A percentile compares a stretch with the other conserved stretches of the same genome.
These are phyloP conservation scores for Phoma herbarum DNA, from an alignment of 2,329 filamentous ascomycete genomes.

Conservation along the genomic window DNA sequence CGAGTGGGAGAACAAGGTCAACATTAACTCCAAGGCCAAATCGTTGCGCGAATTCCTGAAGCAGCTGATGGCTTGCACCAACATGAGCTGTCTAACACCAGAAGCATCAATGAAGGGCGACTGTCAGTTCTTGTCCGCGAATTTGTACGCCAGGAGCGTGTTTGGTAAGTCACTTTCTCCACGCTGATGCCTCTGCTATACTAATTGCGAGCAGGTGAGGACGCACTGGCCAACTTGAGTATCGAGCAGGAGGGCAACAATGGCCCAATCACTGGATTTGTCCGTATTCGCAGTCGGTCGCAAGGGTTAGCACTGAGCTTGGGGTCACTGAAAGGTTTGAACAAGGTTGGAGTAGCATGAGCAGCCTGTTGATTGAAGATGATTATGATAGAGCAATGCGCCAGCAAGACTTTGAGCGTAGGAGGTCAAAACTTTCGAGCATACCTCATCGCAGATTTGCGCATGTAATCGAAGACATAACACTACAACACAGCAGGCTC, in stretches of 20 bases:
- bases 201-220: constrained; percentile 75
- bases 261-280: constrained; percentile 94
- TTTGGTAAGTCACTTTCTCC: constrained; percentile 78
- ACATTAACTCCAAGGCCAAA: constrained; percentile 98
- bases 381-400: constrained; percentile 16
- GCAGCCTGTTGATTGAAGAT: constrained; percentile 6
- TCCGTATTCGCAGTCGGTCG: constrained; percentile 95
- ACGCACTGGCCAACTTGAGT: constrained; percentile 94
- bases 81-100: constrained; percentile 97
- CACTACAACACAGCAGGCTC: constrained; percentile 1
- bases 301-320: constrained; percentile 94
- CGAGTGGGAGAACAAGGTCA: constrained; percentile 99
- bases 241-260: constrained; percentile 98
- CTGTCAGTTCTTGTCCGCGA: constrained; percentile 96
- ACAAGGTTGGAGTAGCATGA: constrained; percentile 55
- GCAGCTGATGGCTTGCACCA: constrained; percentile 95
- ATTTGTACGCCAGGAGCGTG: constrained; percentile 94
- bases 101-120: constrained; percentile 97
- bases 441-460: constrained; percentile 8
- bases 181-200: not conserved
- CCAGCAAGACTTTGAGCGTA: constrained; percentile 9
- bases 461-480: constrained; percentile 10
- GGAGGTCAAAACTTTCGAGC: constrained; percentile 3
- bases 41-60: constrained; percentile 89
- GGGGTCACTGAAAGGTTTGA: constrained; percentile 92